These are phyloP conservation scores for Drosera capensis DNA, from an alignment of 148 eudicot species.

Conservation along the genomic window DNA sequence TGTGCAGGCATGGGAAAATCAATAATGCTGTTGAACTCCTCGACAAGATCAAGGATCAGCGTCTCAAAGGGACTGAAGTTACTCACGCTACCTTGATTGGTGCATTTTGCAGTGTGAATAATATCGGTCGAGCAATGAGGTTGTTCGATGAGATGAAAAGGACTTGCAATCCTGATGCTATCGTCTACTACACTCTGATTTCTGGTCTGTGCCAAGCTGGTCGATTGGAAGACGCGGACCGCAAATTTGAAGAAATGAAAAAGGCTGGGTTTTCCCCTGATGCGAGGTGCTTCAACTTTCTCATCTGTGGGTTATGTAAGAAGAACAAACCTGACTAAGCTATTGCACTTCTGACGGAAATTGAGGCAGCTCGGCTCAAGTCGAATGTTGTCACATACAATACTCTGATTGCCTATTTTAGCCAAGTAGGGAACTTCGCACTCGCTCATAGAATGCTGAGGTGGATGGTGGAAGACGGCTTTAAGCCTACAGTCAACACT, in stretches of 20 bases:
- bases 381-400: constrained; percentile 61
- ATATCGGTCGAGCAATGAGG: constrained; percentile 43
- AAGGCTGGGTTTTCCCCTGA: constrained; percentile 57
- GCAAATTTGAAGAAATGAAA: constrained; percentile 36
- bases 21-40: constrained; percentile 48
- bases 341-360: constrained; percentile 36
- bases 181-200: constrained; percentile 48
- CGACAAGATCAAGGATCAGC: constrained; percentile 37
- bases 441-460: constrained; percentile 32
- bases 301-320: constrained; percentile 63
- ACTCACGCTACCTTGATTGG: constrained; percentile 51
- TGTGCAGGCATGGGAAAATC: constrained; percentile 54
- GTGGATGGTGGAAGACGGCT: constrained; percentile 34
- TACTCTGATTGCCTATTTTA: constrained; percentile 46
- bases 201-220: constrained; percentile 45
- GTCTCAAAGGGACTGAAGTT: constrained; percentile 38
- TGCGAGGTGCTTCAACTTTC: constrained; percentile 43
- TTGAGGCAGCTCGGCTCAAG: constrained; percentile 32
- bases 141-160: constrained; percentile 48
- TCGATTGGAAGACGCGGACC: constrained; percentile 45
- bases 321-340: constrained; percentile 38
- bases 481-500: constrained; percentile 50
- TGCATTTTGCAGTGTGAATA: constrained; percentile 56
- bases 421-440: constrained; percentile 36
- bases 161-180: constrained; percentile 43